phyloP scores from a whole-genome alignment of 23 red algal species.

The Gracilariopsis chorda region DNA sequence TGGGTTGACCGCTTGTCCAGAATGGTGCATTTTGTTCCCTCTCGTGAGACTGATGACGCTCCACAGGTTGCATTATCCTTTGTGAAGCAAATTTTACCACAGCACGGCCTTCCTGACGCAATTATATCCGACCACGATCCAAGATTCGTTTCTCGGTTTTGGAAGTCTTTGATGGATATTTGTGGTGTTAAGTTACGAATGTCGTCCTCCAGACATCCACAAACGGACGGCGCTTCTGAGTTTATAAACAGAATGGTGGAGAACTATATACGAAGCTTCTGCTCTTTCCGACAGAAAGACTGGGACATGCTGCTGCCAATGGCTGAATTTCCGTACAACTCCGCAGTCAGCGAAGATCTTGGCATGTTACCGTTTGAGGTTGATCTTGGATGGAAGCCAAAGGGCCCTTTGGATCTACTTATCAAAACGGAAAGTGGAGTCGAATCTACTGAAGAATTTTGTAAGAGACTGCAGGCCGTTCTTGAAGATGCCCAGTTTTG shows the following conservation, averaged over 20 bases:
- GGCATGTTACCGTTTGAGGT: background rate
- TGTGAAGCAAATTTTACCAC: background rate
- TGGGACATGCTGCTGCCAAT: background rate
- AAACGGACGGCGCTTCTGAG: slow-evolving; percentile 8
- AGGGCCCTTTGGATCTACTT: background rate
- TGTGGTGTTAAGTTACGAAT: background rate
- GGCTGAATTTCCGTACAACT: background rate
- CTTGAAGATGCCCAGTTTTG: background rate
- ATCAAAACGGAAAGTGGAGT: background rate
- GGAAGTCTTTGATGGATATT: background rate
- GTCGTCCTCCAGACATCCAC: background rate
- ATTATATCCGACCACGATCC: background rate
- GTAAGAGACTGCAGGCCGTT: background rate
- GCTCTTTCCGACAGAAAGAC: background rate
- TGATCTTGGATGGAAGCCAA: background rate
- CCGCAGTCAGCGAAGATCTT: background rate
- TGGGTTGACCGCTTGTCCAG: background rate
- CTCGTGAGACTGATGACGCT: background rate
- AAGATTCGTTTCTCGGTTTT: background rate
- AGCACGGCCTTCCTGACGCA: background rate
- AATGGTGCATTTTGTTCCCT: background rate
- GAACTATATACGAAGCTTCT: background rate
- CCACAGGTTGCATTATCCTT: background rate
- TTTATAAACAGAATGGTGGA: background rate
- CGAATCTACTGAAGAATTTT: background rate